These are phyloP conservation scores for Cladochytrium replicatum DNA, from an alignment of 192 early-diverging fungal species.

Conservation along the genomic window DNA sequence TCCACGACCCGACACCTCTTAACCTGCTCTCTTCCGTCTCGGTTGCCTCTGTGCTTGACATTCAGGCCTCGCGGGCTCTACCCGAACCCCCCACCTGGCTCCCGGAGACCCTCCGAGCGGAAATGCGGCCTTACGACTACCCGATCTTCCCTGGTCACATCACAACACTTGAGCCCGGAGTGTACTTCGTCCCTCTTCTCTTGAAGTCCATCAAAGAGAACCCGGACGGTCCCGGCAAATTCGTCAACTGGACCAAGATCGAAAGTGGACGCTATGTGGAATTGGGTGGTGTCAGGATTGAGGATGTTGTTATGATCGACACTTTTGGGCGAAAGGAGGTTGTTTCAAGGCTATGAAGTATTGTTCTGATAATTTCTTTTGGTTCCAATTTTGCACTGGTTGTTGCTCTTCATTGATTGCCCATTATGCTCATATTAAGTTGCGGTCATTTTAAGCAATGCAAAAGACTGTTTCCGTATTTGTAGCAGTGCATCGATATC, in stretches of 20 bases:
- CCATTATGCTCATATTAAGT: no score
- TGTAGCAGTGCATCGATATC: no score
- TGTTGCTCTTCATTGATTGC: no score
- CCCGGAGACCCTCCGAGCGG: conserved; percentile 1
- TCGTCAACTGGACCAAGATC: conserved; percentile 35
- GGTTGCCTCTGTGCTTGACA: neutral
- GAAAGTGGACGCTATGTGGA: conserved; percentile 13
- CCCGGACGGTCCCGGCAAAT: conserved; percentile 1
- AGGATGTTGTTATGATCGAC: conserved; percentile 37
- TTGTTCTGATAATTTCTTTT: no score
- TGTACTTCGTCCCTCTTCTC: conserved; percentile 87
- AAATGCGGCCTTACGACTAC: conserved; percentile 51
- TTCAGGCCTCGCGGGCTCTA: neutral
- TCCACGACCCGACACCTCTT: conserved; percentile 74
- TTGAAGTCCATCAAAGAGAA: conserved; percentile 15
- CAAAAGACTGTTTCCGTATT: no score
- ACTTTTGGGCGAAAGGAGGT: no score
- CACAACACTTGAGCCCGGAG: conserved; percentile 85
- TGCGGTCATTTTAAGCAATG: no score
- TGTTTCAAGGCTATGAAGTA: no score
- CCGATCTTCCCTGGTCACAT: conserved; percentile 56
- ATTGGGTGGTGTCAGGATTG: conserved; percentile 40
- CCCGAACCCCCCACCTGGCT: neutral
- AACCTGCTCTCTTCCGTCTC: no score
- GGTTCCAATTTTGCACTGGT: no score